A percentile compares a stretch with the other conserved stretches of the same genome.
These are phyloP conservation scores for Backusella australiensis DNA, from an alignment of 192 early-diverging fungal genomes.

Conservation along the genomic window DNA sequence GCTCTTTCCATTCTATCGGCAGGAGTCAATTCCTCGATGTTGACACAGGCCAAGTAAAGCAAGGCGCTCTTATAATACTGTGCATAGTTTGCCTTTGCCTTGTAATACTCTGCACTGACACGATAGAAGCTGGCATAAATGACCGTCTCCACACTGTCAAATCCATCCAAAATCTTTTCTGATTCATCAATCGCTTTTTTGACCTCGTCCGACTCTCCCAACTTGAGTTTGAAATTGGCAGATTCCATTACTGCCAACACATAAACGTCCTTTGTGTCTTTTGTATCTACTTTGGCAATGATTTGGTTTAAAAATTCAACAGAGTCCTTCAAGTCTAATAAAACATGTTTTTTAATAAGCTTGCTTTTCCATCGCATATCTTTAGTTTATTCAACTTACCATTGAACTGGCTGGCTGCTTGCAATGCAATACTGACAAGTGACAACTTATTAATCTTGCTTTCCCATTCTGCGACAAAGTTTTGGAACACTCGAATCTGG, in stretches of 20 bases:
- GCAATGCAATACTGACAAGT: constrained; percentile 79
- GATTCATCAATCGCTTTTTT: constrained; percentile 81
- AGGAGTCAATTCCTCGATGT: constrained; percentile 72
- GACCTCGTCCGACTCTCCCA: constrained; percentile 81
- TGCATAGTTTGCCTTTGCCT: constrained; percentile 89
- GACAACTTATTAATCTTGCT: constrained; percentile 94
- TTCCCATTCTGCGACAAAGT: constrained; percentile 94
- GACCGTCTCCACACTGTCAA: constrained; percentile 76
- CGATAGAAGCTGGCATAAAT: constrained; percentile 95
- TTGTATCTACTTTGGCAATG: constrained; percentile 66
- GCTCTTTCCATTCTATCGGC: constrained; percentile 88
- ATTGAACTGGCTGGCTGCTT: constrained; percentile 70
- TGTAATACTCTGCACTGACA: constrained; percentile 95
- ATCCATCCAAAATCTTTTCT: constrained; percentile 76
- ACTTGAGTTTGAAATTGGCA: constrained; percentile 77
- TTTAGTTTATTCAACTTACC: constrained; percentile 38
- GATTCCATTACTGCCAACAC: constrained; percentile 84
- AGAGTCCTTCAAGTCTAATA: constrained; percentile 55
- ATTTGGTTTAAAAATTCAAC: constrained; percentile 74
- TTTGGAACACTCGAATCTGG: constrained; percentile 80
- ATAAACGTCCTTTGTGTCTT: constrained; percentile 78
- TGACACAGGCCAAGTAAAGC: constrained; percentile 89
- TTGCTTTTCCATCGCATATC: no score
- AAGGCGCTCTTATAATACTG: constrained; percentile 96
- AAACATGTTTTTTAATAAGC: no score